Base-by-base conservation (phyloP, 306 rosid genomes). In the Cucurbita moschata region DNA sequence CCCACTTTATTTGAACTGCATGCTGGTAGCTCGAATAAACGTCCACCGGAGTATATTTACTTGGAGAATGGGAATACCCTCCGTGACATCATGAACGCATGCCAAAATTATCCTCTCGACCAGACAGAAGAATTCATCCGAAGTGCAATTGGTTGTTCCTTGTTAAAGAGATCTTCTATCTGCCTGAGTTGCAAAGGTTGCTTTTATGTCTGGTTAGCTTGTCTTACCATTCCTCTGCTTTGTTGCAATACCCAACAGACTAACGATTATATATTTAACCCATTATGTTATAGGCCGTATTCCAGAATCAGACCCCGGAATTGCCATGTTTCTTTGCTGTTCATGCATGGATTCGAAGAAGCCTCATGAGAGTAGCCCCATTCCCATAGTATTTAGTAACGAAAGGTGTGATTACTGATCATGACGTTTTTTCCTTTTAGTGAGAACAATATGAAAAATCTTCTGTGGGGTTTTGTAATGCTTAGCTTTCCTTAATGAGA, bases 1-100 rank as follows among this genome's bases (percentile, higher is more conserved):
- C 99, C 99, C 52, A 63, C 88, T 15, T 78, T 76, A 77, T 95
- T 86, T 84, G 99, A 95, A 88, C 77, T 87, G 75, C 99, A 95
- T 80, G 99, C 99, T 26, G 86, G 92, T 44, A 91, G 99, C 80
- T 63, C 88, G 72, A 88, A 85, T 80, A 91, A 89, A 78, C 91
- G 92, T 10, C 97, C 99, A 6, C 92, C 92, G 0, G 97, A 89
- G 75, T 88, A 91, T 67, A 89, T 82, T 62, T 88, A 81, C 83
- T 81, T 95, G 77, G 90, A 84, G 62, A 86, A 83, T 75, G 92
- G 92, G 59, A 75, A 50, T 37, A 85, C 88, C 63, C 99, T 95
- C 43, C 88, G 97, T 7, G 96, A 95, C 67, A 81, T 91, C 75
- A 85, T 95, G 84, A 91, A 56, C 44, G 86, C 88, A 1, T 95